Evolutionary conservation across 331 rosid species (phyloP), one percentile per base, ranked within the genome.

Genomic region (Quercus tomentella): DNA sequence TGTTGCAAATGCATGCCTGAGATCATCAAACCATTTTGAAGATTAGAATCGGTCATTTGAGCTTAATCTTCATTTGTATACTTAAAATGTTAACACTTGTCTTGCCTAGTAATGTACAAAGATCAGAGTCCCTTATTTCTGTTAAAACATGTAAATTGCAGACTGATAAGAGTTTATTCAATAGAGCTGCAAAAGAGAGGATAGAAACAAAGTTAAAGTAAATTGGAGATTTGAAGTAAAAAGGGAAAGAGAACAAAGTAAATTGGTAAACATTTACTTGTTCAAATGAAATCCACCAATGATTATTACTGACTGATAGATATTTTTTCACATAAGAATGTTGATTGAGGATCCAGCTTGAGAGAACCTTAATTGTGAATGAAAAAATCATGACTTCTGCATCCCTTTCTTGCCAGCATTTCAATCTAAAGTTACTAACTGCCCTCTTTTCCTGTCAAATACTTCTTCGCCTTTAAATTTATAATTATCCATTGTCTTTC

Each of bases 1-100:
- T 73, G 97, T 89, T 45, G 97, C 93, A 76, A 93, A 91, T 54
- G 94, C 78, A 81, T 89, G 96, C 93, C 97, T 93, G 92, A 80
- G 84, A 90, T 66, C 69, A 68, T 16, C 12, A 41, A 74, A 77
- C 54, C 14, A 65, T 66, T 56, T 60, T 45, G 23, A 31, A 37
- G 49, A 70, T 49, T 80, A 76, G 25, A n/a, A 78, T 73, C 2
- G n/a, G 7, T 25, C 22, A 35, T 18, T 22, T 2, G 14, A n/a
- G n/a, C 14, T n/a, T 15, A 67, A 18, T 67, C 17, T 49, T 49
- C 54, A 49, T 49, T 49, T 11, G 5, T 14, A 49, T 41, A 0
- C 45, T 49, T 10, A 12, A 8, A 49, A 45, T 45, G 54, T 45
- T 45, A 2, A 45, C 45, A 45, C 54, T 0, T 45, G 15, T 45